A percentile compares a stretch with the other conserved stretches of the same genome.
These are phyloP conservation scores for Mortierella antarctica DNA, from an alignment of 192 early-diverging fungal species.

Conservation along the genomic window DNA sequence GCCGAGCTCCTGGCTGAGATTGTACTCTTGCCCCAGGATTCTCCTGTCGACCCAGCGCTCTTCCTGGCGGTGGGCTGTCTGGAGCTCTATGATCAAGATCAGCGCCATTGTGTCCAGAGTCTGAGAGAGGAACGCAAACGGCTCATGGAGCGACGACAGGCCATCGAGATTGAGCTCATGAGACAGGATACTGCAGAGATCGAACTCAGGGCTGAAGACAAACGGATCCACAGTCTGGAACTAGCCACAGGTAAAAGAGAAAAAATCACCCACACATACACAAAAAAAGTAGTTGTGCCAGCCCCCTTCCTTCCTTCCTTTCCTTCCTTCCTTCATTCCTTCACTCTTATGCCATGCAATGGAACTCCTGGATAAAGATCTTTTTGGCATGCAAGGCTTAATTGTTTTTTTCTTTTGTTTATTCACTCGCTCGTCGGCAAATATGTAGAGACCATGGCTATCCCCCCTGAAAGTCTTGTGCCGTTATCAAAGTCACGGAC, in stretches of 20 bases:
- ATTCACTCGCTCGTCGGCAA: not conserved
- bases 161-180: conserved; percentile 10
- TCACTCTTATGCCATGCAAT: too few species aligned
- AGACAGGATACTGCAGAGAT: conserved; percentile 19
- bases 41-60: conserved; percentile 3
- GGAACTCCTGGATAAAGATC: too few species aligned
- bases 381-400: too few species aligned
- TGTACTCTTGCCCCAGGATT: conserved; percentile 2
- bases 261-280: not conserved
- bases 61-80: conserved; percentile 5
- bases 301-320: not conserved
- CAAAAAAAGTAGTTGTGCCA: not conserved
- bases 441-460: not conserved
- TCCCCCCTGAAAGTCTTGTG: conserved; percentile 16
- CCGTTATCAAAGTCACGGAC: conserved; percentile 3
- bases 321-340: not conserved
- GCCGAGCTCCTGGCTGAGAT: conserved; percentile 10
- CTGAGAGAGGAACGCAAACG: conserved; percentile 12
- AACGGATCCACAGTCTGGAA: not conserved
- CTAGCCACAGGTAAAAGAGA: conserved; percentile 4
- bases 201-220: conserved; percentile 3
- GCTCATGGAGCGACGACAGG: conserved; percentile 8
- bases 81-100: conserved; percentile 20
- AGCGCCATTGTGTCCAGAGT: not conserved
- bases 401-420: not conserved